Evolutionary conservation across 352 stramenopile genomes (phyloP).

Genomic region (Bremia lactucae): DNA sequence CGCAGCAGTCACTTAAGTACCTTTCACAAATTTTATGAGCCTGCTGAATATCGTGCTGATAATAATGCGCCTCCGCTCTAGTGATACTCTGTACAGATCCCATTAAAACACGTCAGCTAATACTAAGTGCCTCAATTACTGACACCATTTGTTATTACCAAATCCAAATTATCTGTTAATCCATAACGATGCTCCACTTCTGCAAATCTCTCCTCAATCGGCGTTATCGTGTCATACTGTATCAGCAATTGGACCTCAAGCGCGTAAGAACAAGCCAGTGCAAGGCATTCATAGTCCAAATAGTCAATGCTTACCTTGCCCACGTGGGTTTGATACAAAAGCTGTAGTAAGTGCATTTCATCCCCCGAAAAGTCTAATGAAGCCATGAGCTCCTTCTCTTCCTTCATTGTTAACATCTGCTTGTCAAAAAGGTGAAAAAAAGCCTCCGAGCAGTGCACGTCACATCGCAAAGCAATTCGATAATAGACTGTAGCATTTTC

Average conservation of each 20-base stretch:
- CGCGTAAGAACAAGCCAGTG: background rate
- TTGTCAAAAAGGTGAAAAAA: conserved; percentile 84
- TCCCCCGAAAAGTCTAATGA: conserved; percentile 56
- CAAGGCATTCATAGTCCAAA: background rate
- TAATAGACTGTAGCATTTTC: conserved; percentile 76
- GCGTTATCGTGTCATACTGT: conserved; percentile 47
- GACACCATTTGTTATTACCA: conserved; percentile 23
- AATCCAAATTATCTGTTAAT: conserved; percentile 48
- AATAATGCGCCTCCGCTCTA: conserved; percentile 75
- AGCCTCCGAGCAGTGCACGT: conserved; percentile 74
- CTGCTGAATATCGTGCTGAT: conserved; percentile 76
- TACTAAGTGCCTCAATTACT: background rate
- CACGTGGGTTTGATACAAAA: conserved; percentile 58
- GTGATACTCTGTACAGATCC: conserved; percentile 39
- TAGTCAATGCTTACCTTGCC: conserved; percentile 30
- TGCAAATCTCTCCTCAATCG: conserved; percentile 54
- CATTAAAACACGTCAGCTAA: conserved; percentile 8
- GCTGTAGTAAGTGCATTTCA: conserved; percentile 45
- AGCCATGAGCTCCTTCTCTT: conserved; percentile 60
- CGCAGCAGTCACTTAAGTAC: conserved; percentile 17
- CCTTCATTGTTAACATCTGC: conserved; percentile 61
- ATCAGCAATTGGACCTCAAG: background rate
- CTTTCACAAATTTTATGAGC: conserved; percentile 70
- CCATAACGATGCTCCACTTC: conserved; percentile 45
- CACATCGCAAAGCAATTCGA: conserved; percentile 57